These are phyloP conservation scores for Fusarium albosuccineum DNA, from an alignment of 2,329 filamentous ascomycete species.

Conservation along the genomic window DNA sequence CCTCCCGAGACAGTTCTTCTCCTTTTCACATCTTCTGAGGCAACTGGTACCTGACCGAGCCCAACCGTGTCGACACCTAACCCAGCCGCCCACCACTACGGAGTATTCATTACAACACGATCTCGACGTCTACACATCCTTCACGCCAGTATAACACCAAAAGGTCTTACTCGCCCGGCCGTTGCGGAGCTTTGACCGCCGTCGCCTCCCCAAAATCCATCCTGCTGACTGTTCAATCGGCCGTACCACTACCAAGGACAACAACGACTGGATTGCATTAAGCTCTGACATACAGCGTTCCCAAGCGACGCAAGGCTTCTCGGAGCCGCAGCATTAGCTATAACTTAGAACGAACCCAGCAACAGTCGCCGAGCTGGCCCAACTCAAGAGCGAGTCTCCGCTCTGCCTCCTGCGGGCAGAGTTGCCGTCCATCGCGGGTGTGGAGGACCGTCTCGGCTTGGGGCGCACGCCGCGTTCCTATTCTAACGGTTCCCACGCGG, in stretches of 20 bases:
- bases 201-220: constrained; percentile 11
- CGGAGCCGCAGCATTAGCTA: constrained; percentile 32
- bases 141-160: constrained; percentile 19
- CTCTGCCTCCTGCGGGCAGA: constrained; percentile 59
- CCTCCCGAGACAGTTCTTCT: constrained; percentile 48
- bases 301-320: constrained; percentile 38
- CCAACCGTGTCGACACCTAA: constrained; percentile 46
- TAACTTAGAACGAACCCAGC: constrained; percentile 22
- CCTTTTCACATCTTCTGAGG: constrained; percentile 39
- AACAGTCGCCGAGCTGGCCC: constrained; percentile 55
- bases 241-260: constrained; percentile 17
- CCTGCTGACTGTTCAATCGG: constrained; percentile 1
- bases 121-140: constrained; percentile 29
- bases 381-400: constrained; percentile 57
- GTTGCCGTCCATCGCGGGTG: constrained; percentile 50
- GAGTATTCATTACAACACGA: constrained; percentile 31
- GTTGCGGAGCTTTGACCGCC: constrained; percentile 4
- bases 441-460: constrained; percentile 47
- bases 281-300: constrained; percentile 29
- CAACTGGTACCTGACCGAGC: constrained; percentile 38
- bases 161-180: constrained; percentile 15
- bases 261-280: constrained; percentile 10
- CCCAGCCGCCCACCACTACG: constrained; percentile 43
- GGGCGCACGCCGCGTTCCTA: constrained; percentile 47
- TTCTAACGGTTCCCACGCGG: constrained; percentile 45